phyloP scores from a whole-genome alignment of 1,139 yeast genomes.

The Protomyces gravidus region DNA sequence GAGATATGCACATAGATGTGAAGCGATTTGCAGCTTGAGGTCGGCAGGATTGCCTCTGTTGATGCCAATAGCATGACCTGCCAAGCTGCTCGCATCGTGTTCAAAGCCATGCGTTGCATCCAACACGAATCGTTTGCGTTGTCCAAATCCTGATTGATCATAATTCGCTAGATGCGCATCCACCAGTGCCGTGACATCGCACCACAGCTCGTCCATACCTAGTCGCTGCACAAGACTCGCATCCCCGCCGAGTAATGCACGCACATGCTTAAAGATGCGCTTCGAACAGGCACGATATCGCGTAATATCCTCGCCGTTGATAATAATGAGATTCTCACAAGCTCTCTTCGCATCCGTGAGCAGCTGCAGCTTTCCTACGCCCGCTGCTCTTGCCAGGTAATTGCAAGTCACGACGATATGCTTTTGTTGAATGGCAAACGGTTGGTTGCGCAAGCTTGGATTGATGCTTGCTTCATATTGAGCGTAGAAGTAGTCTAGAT shows the following conservation, averaged over 20 bases:
- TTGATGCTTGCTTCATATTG: constrained; percentile 38
- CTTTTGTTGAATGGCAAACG: constrained; percentile 43
- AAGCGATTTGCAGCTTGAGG: constrained; percentile 36
- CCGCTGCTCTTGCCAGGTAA: constrained; percentile 41
- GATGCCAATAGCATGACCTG: constrained; percentile 9
- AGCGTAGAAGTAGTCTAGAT: constrained; percentile 27
- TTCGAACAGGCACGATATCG: constrained; percentile 41
- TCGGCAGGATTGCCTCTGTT: neutral
- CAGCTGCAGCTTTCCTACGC: constrained; percentile 39
- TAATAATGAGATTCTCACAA: constrained; percentile 38
- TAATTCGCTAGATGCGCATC: neutral
- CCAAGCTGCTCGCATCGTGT: neutral
- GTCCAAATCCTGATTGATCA: neutral
- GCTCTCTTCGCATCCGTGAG: constrained; percentile 36
- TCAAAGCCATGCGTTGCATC: neutral
- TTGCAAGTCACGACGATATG: constrained; percentile 41
- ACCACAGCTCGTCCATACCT: constrained; percentile 43
- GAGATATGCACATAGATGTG: constrained; percentile 38
- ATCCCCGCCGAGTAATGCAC: constrained; percentile 34
- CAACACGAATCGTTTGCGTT: neutral
- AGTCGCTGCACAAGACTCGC: constrained; percentile 39
- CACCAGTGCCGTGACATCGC: constrained; percentile 37
- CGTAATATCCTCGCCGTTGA: constrained; percentile 42
- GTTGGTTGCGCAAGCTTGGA: constrained; percentile 37
- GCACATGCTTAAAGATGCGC: constrained; percentile 38